Evolutionary conservation across 495 filamentous ascomycete species (phyloP), one percentile per base, ranked within the genome.

Genomic region (Talaromyces liani): DNA sequence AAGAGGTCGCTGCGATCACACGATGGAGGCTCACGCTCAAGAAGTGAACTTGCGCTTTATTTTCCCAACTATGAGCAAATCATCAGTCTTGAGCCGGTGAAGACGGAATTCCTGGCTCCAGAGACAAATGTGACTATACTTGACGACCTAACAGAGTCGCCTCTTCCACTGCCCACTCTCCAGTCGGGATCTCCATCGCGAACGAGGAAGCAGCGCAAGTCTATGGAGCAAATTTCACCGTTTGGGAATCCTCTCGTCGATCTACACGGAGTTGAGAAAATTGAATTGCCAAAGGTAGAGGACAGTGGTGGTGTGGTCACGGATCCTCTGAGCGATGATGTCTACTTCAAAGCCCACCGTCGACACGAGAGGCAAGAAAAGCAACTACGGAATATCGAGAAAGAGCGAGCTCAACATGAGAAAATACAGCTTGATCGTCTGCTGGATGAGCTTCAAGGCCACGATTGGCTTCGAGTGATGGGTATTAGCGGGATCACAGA

Each of bases 381-480:
- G 68, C 89, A 92, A 31, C 86, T 96, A 20, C 88, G 94, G 34
- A 98, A 98, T 70, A 89, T 93, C 45, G 95, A 98, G 71, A 91
- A 89, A 69, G 92, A 94, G 65, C 85, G 89, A 1, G 91, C 93
- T 2, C 90, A 93, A 75, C 92, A 97, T 80, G 92, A 98, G 70
- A 91, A 92, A 66, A 87, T 91, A 60, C 88, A 93, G 67, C 84
- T 97, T 41, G 90, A 94, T 60, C 84, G 92, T 7, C 79, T 97
- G 41, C 82, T 97, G 41, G 91, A 94, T 55, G 91, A 91, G 45
- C 82, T 99, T 4, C 87, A 89, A 70, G 87, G 93, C n/a, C 88
- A 86, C 41, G 94, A 97, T 70, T 99, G 94, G 94, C 79, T 97
- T 62, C 88, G 90, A 61, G 82, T 91, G 2, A 93, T 99, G 87